phyloP scores from a whole-genome alignment of 2,329 filamentous ascomycete species.

The Pseudophaeomoniella oleicola region DNA sequence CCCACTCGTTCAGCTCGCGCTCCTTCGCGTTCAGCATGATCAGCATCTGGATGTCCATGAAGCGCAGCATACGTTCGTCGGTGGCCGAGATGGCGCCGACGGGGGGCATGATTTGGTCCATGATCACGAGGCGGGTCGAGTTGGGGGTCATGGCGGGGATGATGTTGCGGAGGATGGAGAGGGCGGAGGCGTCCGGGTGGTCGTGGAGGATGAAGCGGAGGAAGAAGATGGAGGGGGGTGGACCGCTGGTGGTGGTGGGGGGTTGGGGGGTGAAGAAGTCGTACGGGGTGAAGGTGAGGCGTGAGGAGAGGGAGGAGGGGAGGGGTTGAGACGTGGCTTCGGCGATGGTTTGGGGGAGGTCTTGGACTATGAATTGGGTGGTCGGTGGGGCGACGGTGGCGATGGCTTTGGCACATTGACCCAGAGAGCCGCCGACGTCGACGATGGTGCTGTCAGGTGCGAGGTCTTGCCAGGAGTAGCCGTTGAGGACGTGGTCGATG shows the following conservation, averaged over 20 bases:
- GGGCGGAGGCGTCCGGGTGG: constrained; percentile 39
- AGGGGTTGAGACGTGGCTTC: neutral
- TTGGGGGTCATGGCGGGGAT: constrained; percentile 17
- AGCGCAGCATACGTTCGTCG: too few relatives aligned
- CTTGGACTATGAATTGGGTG: constrained; percentile 11
- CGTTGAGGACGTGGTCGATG: too few relatives aligned
- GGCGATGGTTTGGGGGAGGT: constrained; percentile 4
- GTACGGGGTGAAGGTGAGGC: constrained; percentile 29
- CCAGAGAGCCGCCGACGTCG: constrained; percentile 5
- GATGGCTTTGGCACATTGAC: constrained; percentile 9
- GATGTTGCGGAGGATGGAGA: constrained; percentile 29
- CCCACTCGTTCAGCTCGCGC: too few relatives aligned
- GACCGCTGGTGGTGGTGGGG: constrained; percentile 37
- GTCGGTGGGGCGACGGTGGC: constrained; percentile 15
- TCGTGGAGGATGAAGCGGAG: constrained; percentile 49
- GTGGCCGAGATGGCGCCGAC: too few relatives aligned
- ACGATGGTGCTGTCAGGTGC: constrained; percentile 2
- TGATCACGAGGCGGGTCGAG: too few relatives aligned
- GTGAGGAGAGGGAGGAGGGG: constrained; percentile 4
- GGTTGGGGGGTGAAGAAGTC: constrained; percentile 46
- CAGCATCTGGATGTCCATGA: too few relatives aligned
- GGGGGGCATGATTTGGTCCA: too few relatives aligned
- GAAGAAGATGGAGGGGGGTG: constrained; percentile 42
- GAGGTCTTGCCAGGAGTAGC: neutral
- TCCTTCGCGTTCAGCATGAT: too few relatives aligned